Base-by-base conservation (phyloP, 73 alveolate genomes). In the Tetrahymena malaccensis region DNA sequence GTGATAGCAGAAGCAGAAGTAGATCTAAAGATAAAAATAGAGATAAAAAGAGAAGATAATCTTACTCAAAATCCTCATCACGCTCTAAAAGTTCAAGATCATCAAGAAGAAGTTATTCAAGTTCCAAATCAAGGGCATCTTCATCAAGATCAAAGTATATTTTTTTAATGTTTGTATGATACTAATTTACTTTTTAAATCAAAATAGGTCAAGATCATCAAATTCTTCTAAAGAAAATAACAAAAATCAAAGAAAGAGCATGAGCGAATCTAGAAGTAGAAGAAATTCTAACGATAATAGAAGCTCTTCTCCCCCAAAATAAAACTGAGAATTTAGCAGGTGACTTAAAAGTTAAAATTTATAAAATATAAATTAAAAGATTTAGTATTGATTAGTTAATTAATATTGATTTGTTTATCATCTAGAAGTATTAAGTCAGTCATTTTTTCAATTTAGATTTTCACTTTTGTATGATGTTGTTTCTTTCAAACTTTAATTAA, bases 1-100 rank as follows among this genome's bases (percentile, higher is more conserved):
- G 94, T 35, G 93, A 93, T 34, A 95, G 56, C 94, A 55, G 57
- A n/a, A 35, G 27, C 19, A 34, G 94, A 12, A 44, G 35, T 85
- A 43, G 44, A 93, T 93, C 43, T 89, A 17, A 43, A 15, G 43
- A 93, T 85, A 55, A 94, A 40, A 84, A 31, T 15, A 95, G 85
- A n/a, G 93, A 85, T 16, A 95, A 56, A 27, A 95, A 38, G 43
- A 89, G 95, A 85, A 95, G 97, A 55, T 15, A 93, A 89, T 89
- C 97, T 4, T 89, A 94, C 43, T 95, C 97, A 17, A 84, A 85
- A 10, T 94, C 97, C 0, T 85, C 95, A 19, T 70, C 93, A 40
- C 94, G 95, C 27, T 95, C 97, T 10, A 94, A 43, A 94, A 85
- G 95, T 15, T 85, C 95, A 25, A 84, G 93, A 85, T 94, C 96